Evolutionary conservation across 192 early-diverging fungal genomes (phyloP), one percentile per base, ranked within the genome.

Genomic region (Rhizophagus clarus): DNA sequence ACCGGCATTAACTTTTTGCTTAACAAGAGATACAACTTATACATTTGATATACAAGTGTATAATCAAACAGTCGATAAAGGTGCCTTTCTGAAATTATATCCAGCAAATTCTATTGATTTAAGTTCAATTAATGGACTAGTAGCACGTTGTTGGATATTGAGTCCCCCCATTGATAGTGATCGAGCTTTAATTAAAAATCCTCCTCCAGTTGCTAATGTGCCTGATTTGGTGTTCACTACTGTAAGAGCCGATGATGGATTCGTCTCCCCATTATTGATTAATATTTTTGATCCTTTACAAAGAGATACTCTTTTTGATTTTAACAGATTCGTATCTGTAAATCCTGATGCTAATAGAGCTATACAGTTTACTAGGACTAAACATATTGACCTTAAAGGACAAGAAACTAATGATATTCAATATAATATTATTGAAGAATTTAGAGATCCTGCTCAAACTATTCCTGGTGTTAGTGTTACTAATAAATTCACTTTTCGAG

Each of bases 251-350:
- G 32, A 26, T 3, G 29, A 49, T 31, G 22, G 34, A 45, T 4
- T 3, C 20, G 20, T 7, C 8, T 9, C 37, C 7, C 62, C 76
- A 51, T 49, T 78, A n/a, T 67, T 42, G 15, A 0, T 78, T 17
- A 78, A 78, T 68, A 47, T 78, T 20, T 78, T 78, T n/a, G 76
- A 78, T 24, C 76, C 76, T 45, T 42, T 78, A 4, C 22, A 68
- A 32, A 22, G 5, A 31, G 42, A 31, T n/a, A n/a, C 64, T 20
- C 22, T 24, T n/a, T 78, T 78, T 51, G 28, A 68, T 3, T 51
- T 49, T 22, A 69, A 49, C 8, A 22, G 42, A 29, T 68, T 78
- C 37, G 32, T 78, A 42, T 68, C 10, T 15, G 12, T 78, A 20
- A 66, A 68, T 8, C 14, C 76, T 2, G 76, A 78, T 56, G 66